phyloP scores from a whole-genome alignment of 2,329 filamentous ascomycete species.

The Colletotrichum plurivorum region DNA sequence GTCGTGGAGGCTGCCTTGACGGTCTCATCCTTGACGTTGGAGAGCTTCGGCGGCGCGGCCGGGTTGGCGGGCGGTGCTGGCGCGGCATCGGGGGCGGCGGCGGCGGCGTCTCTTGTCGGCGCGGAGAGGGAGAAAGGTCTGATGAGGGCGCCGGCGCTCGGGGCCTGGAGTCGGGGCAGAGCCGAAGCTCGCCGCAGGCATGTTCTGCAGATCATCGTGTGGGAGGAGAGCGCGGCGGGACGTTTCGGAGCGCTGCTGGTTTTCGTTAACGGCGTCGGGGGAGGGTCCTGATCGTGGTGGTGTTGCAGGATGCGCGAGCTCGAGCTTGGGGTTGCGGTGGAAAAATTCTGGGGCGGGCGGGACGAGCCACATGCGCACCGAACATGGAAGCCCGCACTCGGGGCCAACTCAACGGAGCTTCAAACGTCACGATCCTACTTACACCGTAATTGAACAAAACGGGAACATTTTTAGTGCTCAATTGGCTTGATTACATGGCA shows the following conservation, averaged over 20 bases:
- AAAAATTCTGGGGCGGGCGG: conserved; percentile 43
- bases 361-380: conserved; percentile 35
- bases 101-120: conserved; percentile 32
- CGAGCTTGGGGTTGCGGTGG: conserved; percentile 26
- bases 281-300: conserved; percentile 11
- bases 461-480: not conserved
- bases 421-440: not conserved
- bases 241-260: conserved; percentile 4
- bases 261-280: conserved; percentile 3
- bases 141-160: conserved; percentile 41
- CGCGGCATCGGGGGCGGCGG: conserved; percentile 41
- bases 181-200: conserved; percentile 65
- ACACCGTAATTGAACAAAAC: not conserved
- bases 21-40: conserved; percentile 47
- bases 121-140: conserved; percentile 59
- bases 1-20: conserved; percentile 49
- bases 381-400: conserved; percentile 13
- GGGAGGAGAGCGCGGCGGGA: not conserved
- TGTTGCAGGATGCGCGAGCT: conserved; percentile 37
- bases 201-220: conserved; percentile 57
- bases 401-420: not conserved
- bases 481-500: not conserved
- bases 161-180: conserved; percentile 45
- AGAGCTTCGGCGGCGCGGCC: conserved; percentile 47
- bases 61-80: conserved; percentile 53